These are phyloP conservation scores for Rhizoclosmatium sp. DNA, from an alignment of 192 early-diverging fungal species.

Conservation along the genomic window DNA sequence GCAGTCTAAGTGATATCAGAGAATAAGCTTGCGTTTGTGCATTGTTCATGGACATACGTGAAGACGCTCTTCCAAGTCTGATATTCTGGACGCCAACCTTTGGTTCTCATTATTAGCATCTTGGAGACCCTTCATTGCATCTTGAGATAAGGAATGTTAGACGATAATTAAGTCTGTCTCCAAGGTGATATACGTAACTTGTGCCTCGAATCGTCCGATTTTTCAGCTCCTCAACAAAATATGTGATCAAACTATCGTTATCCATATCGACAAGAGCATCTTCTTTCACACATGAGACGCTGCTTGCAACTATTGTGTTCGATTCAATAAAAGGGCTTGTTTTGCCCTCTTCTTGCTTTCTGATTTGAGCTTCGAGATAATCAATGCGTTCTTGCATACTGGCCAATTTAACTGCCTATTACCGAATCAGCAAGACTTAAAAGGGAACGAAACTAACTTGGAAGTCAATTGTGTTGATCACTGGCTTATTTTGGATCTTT, in stretches of 20 bases:
- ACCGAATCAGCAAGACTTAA: background rate
- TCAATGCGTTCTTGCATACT: constrained; percentile 50
- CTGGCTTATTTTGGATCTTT: constrained; percentile 63
- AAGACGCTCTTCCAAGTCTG: constrained; percentile 20
- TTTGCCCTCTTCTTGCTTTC: background rate
- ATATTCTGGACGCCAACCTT: constrained; percentile 15
- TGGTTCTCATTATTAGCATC: constrained; percentile 33
- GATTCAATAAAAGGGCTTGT: background rate
- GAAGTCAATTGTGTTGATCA: constrained; percentile 52
- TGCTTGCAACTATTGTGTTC: background rate
- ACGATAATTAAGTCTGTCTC: background rate
- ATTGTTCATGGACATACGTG: background rate
- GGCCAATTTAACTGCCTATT: constrained; percentile 38
- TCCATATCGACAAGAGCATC: constrained; percentile 39
- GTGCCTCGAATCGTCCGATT: constrained; percentile 52
- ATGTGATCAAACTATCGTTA: constrained; percentile 46
- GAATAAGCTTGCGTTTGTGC: background rate
- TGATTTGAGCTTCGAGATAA: constrained; percentile 37
- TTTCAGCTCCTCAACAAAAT: constrained; percentile 53
- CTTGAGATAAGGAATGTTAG: constrained; percentile 12
- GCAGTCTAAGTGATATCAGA: background rate
- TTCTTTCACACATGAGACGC: background rate
- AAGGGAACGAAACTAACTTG: constrained; percentile 15
- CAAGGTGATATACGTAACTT: constrained; percentile 29
- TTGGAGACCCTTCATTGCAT: constrained; percentile 48